phyloP scores from a whole-genome alignment of 1,139 yeast species.

The Yamadazyma membranifaciens region DNA sequence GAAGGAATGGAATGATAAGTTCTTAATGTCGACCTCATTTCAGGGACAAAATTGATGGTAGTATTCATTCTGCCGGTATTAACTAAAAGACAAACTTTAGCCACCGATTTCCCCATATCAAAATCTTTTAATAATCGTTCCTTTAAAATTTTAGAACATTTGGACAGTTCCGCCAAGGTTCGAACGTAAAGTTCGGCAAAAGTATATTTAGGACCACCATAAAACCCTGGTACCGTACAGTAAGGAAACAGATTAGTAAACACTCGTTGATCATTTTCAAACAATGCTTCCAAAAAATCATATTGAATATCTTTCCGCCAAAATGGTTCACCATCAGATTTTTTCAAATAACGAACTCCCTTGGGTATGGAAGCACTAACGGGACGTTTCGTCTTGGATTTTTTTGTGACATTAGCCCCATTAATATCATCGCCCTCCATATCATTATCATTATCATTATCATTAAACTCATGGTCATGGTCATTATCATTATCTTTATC shows the following conservation, averaged over 20 bases:
- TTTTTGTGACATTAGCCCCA: slow-evolving; percentile 3
- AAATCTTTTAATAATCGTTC: slow-evolving; percentile 69
- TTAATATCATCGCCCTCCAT: slow-evolving; percentile 16
- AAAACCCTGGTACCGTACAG: slow-evolving; percentile 33
- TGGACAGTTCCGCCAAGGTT: slow-evolving; percentile 78
- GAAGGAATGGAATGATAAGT: slow-evolving; percentile 94
- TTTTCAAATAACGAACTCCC: slow-evolving; percentile 60
- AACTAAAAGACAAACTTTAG: slow-evolving; percentile 81
- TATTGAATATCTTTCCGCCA: slow-evolving; percentile 88
- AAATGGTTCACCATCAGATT: slow-evolving; percentile 88
- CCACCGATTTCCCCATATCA: slow-evolving; percentile 67
- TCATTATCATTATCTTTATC: slow-evolving; percentile 8
- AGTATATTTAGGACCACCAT: slow-evolving; percentile 53
- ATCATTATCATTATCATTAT: slow-evolving; percentile 13
- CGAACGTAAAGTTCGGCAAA: slow-evolving; percentile 85
- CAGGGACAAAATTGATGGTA: slow-evolving; percentile 93
- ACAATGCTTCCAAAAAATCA: slow-evolving; percentile 66
- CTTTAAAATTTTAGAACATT: slow-evolving; percentile 78
- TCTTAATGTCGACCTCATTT: slow-evolving; percentile 89
- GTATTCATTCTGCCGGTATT: slow-evolving; percentile 95
- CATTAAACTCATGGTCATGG: slow-evolving; percentile 9
- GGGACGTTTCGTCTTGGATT: slow-evolving; percentile 12
- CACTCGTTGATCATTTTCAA: slow-evolving; percentile 61
- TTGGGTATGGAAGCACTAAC: slow-evolving; percentile 21
- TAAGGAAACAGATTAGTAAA: slow-evolving; percentile 60